Conservation (phyloP, 352 stramenopile genomes). For the Phytophthora pistaciae region DNA sequence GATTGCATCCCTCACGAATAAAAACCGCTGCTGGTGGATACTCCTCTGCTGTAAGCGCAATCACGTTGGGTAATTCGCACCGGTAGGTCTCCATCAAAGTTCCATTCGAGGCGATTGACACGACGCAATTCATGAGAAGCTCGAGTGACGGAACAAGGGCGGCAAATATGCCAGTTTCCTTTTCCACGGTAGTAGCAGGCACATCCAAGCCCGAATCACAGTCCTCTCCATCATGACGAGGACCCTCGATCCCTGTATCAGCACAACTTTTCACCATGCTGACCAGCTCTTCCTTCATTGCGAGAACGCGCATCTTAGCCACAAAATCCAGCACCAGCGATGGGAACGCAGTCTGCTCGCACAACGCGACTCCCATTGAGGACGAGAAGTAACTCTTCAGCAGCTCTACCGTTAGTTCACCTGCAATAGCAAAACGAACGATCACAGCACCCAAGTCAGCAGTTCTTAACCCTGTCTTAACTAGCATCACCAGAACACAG, state of each 20-base stretch:
- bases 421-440: constrained; percentile 20
- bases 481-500: constrained; percentile 14
- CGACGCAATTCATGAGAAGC: constrained; percentile 72
- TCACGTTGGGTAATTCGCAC: constrained; percentile 76
- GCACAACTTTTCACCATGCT: constrained; percentile 19
- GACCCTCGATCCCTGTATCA: not conserved
- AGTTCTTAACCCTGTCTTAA: not conserved
- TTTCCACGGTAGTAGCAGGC: not conserved
- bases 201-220: not conserved
- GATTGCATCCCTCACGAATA: constrained; percentile 56
- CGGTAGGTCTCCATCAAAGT: constrained; percentile 70
- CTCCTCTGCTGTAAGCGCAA: constrained; percentile 70
- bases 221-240: not conserved
- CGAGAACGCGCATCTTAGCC: constrained; percentile 54
- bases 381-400: constrained; percentile 68
- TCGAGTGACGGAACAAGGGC: constrained; percentile 47
- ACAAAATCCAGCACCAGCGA: constrained; percentile 77
- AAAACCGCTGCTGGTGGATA: constrained; percentile 58
- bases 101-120: constrained; percentile 60
- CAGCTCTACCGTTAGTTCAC: constrained; percentile 40
- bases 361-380: constrained; percentile 47
- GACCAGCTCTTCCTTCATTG: constrained; percentile 58
- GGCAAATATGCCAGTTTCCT: constrained; percentile 1
- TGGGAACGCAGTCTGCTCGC: constrained; percentile 75
- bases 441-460: not conserved